phyloP scores from a whole-genome alignment of 2,329 filamentous ascomycete species.

The Penicillium sp. region DNA sequence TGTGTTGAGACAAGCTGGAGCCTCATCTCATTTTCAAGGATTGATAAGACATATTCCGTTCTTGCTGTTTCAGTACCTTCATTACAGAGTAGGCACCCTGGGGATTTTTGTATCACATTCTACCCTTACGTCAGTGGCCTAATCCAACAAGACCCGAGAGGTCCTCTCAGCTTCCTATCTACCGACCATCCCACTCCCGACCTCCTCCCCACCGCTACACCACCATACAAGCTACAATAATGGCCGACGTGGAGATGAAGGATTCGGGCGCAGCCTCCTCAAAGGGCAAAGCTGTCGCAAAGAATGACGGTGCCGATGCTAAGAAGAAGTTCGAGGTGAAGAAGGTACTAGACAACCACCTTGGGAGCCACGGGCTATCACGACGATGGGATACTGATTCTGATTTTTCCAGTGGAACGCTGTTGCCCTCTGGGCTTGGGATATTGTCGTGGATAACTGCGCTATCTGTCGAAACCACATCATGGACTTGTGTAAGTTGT shows the following conservation, averaged over 20 bases:
- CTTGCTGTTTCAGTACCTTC: background rate
- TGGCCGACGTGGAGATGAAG: slow-evolving; percentile 97
- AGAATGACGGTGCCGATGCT: slow-evolving; percentile 59
- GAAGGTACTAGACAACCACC: slow-evolving; percentile 64
- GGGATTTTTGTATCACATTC: background rate
- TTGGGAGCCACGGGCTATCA: slow-evolving; percentile 1
- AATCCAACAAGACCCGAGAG: background rate
- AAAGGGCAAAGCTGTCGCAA: slow-evolving; percentile 58
- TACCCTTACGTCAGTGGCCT: background rate
- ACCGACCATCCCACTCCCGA: slow-evolving; percentile 2
- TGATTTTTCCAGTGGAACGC: slow-evolving; percentile 79
- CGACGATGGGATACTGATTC: background rate
- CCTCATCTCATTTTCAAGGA: background rate
- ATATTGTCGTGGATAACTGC: slow-evolving; percentile 99
- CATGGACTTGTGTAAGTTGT: slow-evolving; percentile 96
- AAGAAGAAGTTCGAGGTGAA: slow-evolving; percentile 99
- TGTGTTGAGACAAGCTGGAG: background rate
- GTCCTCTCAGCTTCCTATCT: slow-evolving; percentile 1
- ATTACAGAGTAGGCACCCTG: background rate
- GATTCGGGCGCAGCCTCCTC: slow-evolving; percentile 63
- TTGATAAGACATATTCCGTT: no score
- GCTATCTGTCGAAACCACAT: slow-evolving; percentile 99
- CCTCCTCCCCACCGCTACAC: slow-evolving; percentile 5
- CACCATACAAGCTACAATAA: slow-evolving; percentile 41
- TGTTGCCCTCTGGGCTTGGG: slow-evolving; percentile 97